phyloP scores from a whole-genome alignment of 306 rosid species.

The Carpinus viminea region DNA sequence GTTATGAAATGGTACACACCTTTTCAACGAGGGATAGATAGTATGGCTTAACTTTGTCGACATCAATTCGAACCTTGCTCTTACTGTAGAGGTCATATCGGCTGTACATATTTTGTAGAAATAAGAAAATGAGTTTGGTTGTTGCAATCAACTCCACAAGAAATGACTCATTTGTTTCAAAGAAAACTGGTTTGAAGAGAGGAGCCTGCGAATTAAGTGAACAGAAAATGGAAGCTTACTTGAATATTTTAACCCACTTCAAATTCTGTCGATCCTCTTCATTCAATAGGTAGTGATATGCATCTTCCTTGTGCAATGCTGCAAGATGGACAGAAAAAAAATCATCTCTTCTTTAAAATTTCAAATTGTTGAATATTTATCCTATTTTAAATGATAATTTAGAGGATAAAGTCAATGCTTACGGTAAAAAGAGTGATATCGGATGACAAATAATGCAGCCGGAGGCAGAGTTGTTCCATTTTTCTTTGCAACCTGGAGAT shows the following conservation, averaged over 20 bases:
- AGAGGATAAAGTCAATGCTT: neutral
- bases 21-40: slow-evolving; percentile 4
- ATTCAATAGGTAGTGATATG: slow-evolving; percentile 10
- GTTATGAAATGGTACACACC: neutral
- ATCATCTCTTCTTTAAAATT: neutral
- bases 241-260: slow-evolving; percentile 14
- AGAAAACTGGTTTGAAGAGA: no score
- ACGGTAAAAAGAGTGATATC: slow-evolving; percentile 52
- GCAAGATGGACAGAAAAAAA: neutral
- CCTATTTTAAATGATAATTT: neutral
- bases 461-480: slow-evolving; percentile 44
- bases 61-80: neutral
- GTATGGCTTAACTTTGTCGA: slow-evolving; percentile 17
- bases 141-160: neutral
- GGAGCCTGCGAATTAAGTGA: no score
- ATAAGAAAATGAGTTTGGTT: neutral
- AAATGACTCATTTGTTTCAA: neutral
- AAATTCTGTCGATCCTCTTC: neutral
- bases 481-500: slow-evolving; percentile 37
- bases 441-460: slow-evolving; percentile 38
- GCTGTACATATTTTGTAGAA: neutral
- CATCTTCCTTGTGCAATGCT: slow-evolving; percentile 10
- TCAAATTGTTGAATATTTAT: no score
- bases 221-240: slow-evolving; percentile 1
- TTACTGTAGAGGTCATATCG: slow-evolving; percentile 11